Percentiles rank a stretch among this genome's conserved stretches.
Conservation (phyloP, 768 basidiomycete genomes). For the Rhodocollybia butyracea region DNA sequence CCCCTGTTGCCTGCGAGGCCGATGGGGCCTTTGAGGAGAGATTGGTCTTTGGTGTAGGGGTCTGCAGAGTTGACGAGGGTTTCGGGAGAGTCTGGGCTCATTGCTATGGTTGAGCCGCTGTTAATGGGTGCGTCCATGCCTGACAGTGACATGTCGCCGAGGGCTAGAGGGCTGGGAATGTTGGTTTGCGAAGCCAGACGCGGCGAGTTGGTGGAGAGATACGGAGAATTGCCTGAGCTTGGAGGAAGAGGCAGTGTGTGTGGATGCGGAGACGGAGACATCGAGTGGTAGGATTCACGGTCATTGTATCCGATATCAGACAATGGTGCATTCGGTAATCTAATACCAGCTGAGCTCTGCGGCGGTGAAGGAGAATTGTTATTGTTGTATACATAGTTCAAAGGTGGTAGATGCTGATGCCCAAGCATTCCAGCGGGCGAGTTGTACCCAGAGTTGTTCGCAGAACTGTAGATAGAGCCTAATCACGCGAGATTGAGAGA, state of each 20-base stretch:
- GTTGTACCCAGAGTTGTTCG: constrained; percentile 23
- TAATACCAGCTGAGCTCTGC: constrained; percentile 68
- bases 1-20: not conserved
- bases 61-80: no score
- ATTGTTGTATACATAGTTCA: constrained; percentile 43
- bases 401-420: constrained; percentile 67
- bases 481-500: not conserved
- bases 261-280: not conserved
- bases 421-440: constrained; percentile 23
- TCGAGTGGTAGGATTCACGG: no score
- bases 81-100: not conserved
- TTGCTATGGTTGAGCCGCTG: not conserved
- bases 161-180: no score
- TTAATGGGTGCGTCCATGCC: not conserved
- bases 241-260: not conserved
- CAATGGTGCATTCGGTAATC: constrained; percentile 70
- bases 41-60: not conserved
- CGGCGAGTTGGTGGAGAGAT: not conserved
- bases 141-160: no score
- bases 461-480: constrained; percentile 44
- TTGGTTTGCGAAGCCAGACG: not conserved
- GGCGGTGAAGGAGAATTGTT: constrained; percentile 52
- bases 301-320: constrained; percentile 52
- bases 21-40: not conserved
- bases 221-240: not conserved